These are phyloP conservation scores for Novakomyces olei DNA, from an alignment of 805 yeast species.

Conservation along the genomic window DNA sequence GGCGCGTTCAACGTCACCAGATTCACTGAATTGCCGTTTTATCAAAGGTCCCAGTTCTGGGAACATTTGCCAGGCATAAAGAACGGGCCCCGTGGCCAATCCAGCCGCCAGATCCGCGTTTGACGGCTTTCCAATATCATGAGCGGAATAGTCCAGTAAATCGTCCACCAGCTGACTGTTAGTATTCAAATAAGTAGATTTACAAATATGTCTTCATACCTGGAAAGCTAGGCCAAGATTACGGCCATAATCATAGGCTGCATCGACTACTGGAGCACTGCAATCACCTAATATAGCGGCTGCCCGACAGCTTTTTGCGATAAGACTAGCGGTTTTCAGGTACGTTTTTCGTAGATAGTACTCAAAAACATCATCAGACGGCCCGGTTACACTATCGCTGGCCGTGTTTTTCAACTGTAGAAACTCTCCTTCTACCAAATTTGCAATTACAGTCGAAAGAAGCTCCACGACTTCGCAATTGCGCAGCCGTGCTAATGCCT, in stretches of 20 bases:
- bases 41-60: slow-evolving; percentile 72
- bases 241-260: slow-evolving; percentile 76
- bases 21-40: slow-evolving; percentile 53
- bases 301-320: slow-evolving; percentile 82
- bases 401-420: slow-evolving; percentile 95
- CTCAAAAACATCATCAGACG: slow-evolving; percentile 51
- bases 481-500: slow-evolving; percentile 74
- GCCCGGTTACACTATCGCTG: slow-evolving; percentile 27
- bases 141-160: slow-evolving; percentile 81
- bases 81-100: slow-evolving; percentile 87
- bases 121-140: slow-evolving; percentile 83
- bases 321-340: slow-evolving; percentile 78
- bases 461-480: slow-evolving; percentile 96
- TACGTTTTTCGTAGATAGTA: slow-evolving; percentile 90
- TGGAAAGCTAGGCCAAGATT: slow-evolving; percentile 90
- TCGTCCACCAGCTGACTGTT: slow-evolving; percentile 75
- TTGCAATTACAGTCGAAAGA: slow-evolving; percentile 87
- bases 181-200: no score
- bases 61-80: slow-evolving; percentile 78
- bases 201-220: no score
- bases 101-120: slow-evolving; percentile 90
- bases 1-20: slow-evolving; percentile 74
- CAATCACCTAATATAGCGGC: slow-evolving; percentile 86
- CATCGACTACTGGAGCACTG: slow-evolving; percentile 48
- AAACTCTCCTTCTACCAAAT: slow-evolving; percentile 92